Conservation (phyloP, 2,329 filamentous ascomycete species). For the Sporothrix pseudoabietina region DNA sequence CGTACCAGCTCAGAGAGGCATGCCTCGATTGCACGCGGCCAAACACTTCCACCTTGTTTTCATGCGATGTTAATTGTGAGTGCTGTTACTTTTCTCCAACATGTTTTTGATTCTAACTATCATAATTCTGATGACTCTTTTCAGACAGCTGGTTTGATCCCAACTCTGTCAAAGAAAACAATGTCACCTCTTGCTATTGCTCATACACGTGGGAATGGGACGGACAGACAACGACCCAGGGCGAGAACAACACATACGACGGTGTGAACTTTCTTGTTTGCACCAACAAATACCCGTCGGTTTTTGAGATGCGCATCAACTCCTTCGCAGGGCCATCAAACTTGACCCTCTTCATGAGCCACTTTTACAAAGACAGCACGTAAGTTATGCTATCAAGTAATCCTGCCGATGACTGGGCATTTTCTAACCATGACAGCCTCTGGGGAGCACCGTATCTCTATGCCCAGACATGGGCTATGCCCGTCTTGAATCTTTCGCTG, state of each 20-base stretch:
- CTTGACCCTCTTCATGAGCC: not conserved
- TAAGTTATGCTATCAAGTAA: not conserved
- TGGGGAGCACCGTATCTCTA: constrained; percentile 27
- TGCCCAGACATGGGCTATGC: constrained; percentile 31
- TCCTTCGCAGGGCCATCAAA: not conserved
- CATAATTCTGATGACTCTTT: not conserved
- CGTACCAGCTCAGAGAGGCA: not conserved
- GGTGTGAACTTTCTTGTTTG: not conserved
- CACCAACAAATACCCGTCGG: not conserved
- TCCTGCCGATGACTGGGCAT: not conserved
- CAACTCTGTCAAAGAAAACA: constrained; percentile 1
- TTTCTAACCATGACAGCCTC: not conserved
- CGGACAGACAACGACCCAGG: not conserved
- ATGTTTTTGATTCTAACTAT: not conserved
- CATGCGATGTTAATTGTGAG: not conserved
- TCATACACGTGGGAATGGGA: not conserved
- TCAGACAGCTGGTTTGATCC: constrained; percentile 4
- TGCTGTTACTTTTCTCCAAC: not conserved
- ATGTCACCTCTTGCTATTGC: not conserved
- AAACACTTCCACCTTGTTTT: not conserved
- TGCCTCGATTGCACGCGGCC: not conserved
- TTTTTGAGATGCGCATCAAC: not conserved
- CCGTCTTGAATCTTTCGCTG: constrained; percentile 23
- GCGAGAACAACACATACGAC: not conserved
- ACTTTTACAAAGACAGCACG: constrained; percentile 8